phyloP scores from a whole-genome alignment of 345 rosid genomes.

The Melastoma malabathricum region DNA sequence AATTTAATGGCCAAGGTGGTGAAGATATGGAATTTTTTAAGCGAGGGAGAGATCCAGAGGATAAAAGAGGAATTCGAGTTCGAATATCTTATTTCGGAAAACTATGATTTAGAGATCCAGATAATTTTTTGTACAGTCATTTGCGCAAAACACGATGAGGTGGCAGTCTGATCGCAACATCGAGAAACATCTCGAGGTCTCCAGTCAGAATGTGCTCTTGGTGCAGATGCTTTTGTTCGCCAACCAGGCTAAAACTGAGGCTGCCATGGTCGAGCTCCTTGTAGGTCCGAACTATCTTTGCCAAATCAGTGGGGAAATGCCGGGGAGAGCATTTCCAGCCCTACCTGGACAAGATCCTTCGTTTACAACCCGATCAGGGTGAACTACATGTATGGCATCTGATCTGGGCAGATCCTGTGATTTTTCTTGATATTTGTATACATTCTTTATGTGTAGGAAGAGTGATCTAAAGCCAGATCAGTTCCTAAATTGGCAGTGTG shows the following conservation, averaged over 20 bases:
- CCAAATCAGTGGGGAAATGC: slow-evolving; percentile 16
- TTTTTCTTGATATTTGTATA: no score
- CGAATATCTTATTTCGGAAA: slow-evolving; percentile 37
- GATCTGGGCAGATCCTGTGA: no score
- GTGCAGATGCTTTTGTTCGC: slow-evolving; percentile 56
- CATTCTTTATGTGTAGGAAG: no score
- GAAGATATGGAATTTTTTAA: slow-evolving; percentile 38
- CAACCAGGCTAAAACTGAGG: slow-evolving; percentile 46
- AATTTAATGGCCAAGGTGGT: slow-evolving; percentile 41
- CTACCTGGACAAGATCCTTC: slow-evolving; percentile 2
- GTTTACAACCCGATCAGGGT: neutral
- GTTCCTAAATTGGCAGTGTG: no score
- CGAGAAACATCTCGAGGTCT: slow-evolving; percentile 35
- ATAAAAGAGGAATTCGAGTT: slow-evolving; percentile 31
- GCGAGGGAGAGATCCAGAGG: slow-evolving; percentile 26
- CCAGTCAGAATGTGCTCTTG: slow-evolving; percentile 31
- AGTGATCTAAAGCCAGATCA: no score
- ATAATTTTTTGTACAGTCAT: no score
- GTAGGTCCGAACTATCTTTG: slow-evolving; percentile 43
- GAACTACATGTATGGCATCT: slow-evolving; percentile 3
- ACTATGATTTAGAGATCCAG: no score
- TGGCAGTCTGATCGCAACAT: slow-evolving; percentile 50
- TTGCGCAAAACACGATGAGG: slow-evolving; percentile 36
- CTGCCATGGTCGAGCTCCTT: slow-evolving; percentile 45
- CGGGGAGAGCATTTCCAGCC: slow-evolving; percentile 9